A percentile compares a stretch with the other conserved stretches of the same genome.
These are phyloP conservation scores for Chlorella ohadii DNA, from an alignment of 139 green algal species.

Conservation along the genomic window DNA sequence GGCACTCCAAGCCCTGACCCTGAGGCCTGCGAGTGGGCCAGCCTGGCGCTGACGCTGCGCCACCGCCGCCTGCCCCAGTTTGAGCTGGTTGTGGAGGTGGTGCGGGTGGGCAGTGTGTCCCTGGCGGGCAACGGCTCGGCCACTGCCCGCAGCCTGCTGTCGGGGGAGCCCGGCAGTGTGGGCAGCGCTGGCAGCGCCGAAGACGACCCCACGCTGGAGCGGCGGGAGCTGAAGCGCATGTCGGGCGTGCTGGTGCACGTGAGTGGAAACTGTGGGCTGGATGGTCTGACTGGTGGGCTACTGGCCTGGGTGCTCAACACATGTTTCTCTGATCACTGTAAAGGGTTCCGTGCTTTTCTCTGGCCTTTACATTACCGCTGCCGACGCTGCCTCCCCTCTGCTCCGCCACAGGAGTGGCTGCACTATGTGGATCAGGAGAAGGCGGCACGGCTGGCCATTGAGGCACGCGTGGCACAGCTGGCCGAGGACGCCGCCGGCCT, in stretches of 20 bases:
- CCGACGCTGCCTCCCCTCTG: too few species aligned
- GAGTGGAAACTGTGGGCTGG: not conserved
- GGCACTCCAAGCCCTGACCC: not conserved
- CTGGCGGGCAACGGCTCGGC: constrained; percentile 23
- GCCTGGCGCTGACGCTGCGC: constrained; percentile 45
- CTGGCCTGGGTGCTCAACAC: too few species aligned
- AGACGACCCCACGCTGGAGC: constrained; percentile 13
- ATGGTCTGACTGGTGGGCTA: too few species aligned
- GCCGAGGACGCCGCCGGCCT: constrained; percentile 58
- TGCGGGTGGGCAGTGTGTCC: constrained; percentile 51
- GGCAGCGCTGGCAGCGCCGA: not conserved
- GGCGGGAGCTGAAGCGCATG: constrained; percentile 51
- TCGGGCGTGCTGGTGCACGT: constrained; percentile 56
- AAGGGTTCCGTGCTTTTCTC: too few species aligned
- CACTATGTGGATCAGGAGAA: constrained; percentile 79
- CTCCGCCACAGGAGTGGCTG: constrained; percentile 56
- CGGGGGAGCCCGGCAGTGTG: not conserved
- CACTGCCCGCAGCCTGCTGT: constrained; percentile 36
- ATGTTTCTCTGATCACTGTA: too few species aligned
- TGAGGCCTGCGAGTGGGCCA: constrained; percentile 46
- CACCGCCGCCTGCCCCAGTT: constrained; percentile 62
- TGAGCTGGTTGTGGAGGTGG: constrained; percentile 57
- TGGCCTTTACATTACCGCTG: too few species aligned
- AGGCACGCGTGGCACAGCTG: constrained; percentile 58
- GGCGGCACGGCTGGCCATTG: constrained; percentile 47